Evolutionary conservation across 73 alveolate species (phyloP).

Genomic region (Tetrahymena thermophila): DNA sequence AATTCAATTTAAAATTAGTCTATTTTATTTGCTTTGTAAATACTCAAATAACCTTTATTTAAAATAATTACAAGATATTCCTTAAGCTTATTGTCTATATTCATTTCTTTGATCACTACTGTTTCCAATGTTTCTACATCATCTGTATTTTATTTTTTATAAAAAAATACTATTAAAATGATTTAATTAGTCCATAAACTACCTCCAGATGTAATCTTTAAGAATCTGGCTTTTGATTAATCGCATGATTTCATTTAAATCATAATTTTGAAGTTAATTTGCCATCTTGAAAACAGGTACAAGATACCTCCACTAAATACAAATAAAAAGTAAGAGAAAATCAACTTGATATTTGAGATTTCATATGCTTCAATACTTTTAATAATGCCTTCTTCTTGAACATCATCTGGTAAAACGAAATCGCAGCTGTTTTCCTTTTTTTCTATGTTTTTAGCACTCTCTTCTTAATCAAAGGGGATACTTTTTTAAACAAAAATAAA

Average conservation of each 20-base stretch:
- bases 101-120: not conserved
- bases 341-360: not conserved
- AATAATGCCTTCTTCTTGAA: slow-evolving; percentile 37
- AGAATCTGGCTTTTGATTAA: slow-evolving; percentile 6
- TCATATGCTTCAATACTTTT: slow-evolving; percentile 11
- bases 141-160: not conserved
- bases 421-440: not conserved
- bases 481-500: not conserved
- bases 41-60: no score
- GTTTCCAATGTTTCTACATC: not conserved
- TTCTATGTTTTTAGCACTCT: not conserved
- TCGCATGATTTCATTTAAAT: slow-evolving; percentile 3
- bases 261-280: slow-evolving; percentile 11
- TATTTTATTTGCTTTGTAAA: not conserved
- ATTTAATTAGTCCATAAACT: not conserved
- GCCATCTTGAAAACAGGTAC: slow-evolving; percentile 33
- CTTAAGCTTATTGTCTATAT: not conserved
- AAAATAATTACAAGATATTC: not conserved
- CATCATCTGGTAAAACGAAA: slow-evolving; percentile 12
- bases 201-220: slow-evolving; percentile 7
- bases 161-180: not conserved
- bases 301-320: slow-evolving; percentile 14
- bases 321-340: not conserved
- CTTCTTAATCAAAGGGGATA: not conserved
- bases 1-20: no score